A percentile compares a stretch with the other conserved stretches of the same genome.
Conservation (phyloP, 2,329 filamentous ascomycete species). For the Neoascochyta sp. region DNA sequence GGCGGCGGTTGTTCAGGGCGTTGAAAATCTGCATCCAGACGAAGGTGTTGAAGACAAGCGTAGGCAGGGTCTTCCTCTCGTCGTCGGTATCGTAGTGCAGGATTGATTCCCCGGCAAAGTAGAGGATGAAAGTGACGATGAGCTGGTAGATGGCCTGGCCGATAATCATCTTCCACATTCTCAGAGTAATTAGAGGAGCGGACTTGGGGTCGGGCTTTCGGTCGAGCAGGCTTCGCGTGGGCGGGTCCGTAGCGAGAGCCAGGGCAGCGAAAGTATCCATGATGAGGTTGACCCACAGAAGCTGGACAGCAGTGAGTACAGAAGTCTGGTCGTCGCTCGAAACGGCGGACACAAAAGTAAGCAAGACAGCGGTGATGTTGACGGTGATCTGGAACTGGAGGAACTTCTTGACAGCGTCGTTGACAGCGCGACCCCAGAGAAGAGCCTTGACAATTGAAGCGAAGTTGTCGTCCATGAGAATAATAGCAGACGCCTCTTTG, state of each 20-base stretch:
- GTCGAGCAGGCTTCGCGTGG: slow-evolving; percentile 73
- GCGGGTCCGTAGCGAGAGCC: slow-evolving; percentile 86
- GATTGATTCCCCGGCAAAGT: slow-evolving; percentile 66
- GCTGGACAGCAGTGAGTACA: slow-evolving; percentile 82
- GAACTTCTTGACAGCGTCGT: slow-evolving; percentile 44
- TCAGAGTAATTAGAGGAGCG: slow-evolving; percentile 73
- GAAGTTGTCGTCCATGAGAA: slow-evolving; percentile 86
- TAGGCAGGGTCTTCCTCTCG: slow-evolving; percentile 56
- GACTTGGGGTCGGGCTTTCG: slow-evolving; percentile 75
- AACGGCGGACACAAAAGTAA: slow-evolving; percentile 86
- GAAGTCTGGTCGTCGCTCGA: slow-evolving; percentile 65
- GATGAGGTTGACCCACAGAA: slow-evolving; percentile 95
- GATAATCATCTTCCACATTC: slow-evolving; percentile 99
- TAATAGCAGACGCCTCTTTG: slow-evolving; percentile 80
- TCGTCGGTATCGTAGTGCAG: slow-evolving; percentile 54
- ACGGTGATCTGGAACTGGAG: slow-evolving; percentile 70
- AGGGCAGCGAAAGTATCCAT: slow-evolving; percentile 95
- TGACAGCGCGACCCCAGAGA: slow-evolving; percentile 62
- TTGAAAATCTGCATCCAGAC: slow-evolving; percentile 99
- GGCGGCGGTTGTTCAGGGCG: slow-evolving; percentile 90
- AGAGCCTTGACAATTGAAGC: slow-evolving; percentile 80
- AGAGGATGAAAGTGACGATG: slow-evolving; percentile 71
- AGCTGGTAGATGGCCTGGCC: slow-evolving; percentile 90
- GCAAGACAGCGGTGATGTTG: slow-evolving; percentile 83
- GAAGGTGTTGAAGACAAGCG: slow-evolving; percentile 94